phyloP scores from a whole-genome alignment of 805 yeast species.

The Wickerhamiella sorbophila region DNA sequence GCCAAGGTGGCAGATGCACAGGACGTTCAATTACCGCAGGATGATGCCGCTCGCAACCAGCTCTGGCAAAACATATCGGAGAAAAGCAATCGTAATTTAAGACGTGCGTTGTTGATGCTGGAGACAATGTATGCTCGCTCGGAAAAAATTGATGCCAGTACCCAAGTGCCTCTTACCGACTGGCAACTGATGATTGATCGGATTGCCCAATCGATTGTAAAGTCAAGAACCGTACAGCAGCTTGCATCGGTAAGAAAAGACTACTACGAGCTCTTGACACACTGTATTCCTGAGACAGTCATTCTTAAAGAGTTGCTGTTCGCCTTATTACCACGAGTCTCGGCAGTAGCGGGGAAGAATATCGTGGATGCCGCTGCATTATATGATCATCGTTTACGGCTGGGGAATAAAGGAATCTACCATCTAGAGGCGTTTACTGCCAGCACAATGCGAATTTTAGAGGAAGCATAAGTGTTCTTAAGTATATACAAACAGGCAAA shows the following conservation, averaged over 20 bases:
- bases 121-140: slow-evolving; percentile 49
- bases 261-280: slow-evolving; percentile 74
- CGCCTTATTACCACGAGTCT: slow-evolving; percentile 22
- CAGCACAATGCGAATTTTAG: slow-evolving; percentile 65
- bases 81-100: slow-evolving; percentile 52
- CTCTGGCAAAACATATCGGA: slow-evolving; percentile 40
- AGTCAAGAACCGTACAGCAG: slow-evolving; percentile 44
- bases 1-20: slow-evolving; percentile 45
- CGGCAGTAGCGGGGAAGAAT: slow-evolving; percentile 18
- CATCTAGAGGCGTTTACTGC: slow-evolving; percentile 94
- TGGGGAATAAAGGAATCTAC: slow-evolving; percentile 81
- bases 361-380: slow-evolving; percentile 44
- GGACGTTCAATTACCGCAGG: slow-evolving; percentile 27
- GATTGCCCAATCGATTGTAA: slow-evolving; percentile 44
- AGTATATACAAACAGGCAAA: neutral
- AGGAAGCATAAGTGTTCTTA: slow-evolving; percentile 17
- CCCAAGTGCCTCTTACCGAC: slow-evolving; percentile 58
- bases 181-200: slow-evolving; percentile 74
- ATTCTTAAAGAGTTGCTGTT: slow-evolving; percentile 48
- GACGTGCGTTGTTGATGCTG: slow-evolving; percentile 62
- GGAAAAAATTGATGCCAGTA: slow-evolving; percentile 21
- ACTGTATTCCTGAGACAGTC: slow-evolving; percentile 82
- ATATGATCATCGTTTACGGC: slow-evolving; percentile 67
- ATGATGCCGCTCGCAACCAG: slow-evolving; percentile 27
- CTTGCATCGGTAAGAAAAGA: slow-evolving; percentile 42